These are phyloP conservation scores for Paramecium sexaurelia DNA, from an alignment of 73 alveolate species.

Conservation along the genomic window DNA sequence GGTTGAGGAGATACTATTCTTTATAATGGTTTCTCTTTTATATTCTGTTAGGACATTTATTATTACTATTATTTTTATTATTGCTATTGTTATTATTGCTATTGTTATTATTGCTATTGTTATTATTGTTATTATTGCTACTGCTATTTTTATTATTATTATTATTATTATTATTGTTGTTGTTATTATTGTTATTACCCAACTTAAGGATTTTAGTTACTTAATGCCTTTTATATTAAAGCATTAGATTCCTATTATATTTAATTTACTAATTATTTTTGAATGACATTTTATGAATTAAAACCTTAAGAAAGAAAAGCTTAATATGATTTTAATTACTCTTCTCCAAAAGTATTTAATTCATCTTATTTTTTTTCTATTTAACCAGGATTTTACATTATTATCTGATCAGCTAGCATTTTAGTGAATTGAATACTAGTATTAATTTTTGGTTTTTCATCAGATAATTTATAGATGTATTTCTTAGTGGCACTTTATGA, in stretches of 20 bases:
- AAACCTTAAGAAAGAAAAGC: background rate
- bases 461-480: background rate
- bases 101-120: background rate
- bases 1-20: background rate
- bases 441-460: background rate
- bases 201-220: too few relatives aligned
- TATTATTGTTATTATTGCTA: background rate
- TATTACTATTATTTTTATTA: background rate
- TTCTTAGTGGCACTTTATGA: background rate
- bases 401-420: background rate
- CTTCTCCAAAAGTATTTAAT: background rate
- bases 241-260: background rate
- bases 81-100: background rate
- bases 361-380: background rate
- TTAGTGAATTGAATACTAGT: background rate
- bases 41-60: background rate
- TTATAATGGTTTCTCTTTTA: background rate
- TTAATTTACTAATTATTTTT: too few relatives aligned
- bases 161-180: background rate
- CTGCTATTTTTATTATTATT: background rate
- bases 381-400: constrained; percentile 6
- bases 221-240: too few relatives aligned
- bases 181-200: too few relatives aligned
- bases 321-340: background rate
- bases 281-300: too few relatives aligned